phyloP scores from a whole-genome alignment of 192 early-diverging fungal genomes.

The Linnemannia hyalina region DNA sequence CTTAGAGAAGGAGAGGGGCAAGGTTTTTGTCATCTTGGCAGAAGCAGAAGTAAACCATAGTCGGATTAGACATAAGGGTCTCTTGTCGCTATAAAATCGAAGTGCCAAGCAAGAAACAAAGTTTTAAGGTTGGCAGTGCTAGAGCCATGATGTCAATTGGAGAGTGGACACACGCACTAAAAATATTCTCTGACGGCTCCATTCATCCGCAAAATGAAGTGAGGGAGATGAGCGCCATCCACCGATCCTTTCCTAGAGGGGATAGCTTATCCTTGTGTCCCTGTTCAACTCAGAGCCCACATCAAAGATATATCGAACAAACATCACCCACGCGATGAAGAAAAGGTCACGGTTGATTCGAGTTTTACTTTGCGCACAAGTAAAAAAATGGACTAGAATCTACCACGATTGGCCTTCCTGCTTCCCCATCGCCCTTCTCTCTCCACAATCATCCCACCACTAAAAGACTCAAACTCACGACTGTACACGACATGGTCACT shows the following conservation, averaged over 20 bases:
- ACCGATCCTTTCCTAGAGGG: neutral
- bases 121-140: neutral
- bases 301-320: too few relatives aligned
- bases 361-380: too few relatives aligned
- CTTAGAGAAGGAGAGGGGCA: neutral
- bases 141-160: neutral
- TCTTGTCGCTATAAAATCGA: too few relatives aligned
- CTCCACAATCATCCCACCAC: too few relatives aligned
- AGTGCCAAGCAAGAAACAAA: neutral
- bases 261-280: neutral
- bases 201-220: neutral
- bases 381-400: too few relatives aligned
- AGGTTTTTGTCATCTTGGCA: neutral
- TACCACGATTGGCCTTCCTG: too few relatives aligned
- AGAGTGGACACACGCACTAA: neutral
- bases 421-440: too few relatives aligned
- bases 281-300: too few relatives aligned
- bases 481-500: too few relatives aligned
- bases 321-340: too few relatives aligned
- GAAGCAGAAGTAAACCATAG: neutral
- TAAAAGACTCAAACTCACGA: too few relatives aligned
- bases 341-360: too few relatives aligned
- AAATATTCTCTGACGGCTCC: neutral
- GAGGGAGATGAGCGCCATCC: neutral
- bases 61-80: neutral